Percentiles rank a stretch among this genome's conserved stretches.
phyloP scores from a whole-genome alignment of 2,329 filamentous ascomycete genomes.

The Ceratocystis diversiconidia region DNA sequence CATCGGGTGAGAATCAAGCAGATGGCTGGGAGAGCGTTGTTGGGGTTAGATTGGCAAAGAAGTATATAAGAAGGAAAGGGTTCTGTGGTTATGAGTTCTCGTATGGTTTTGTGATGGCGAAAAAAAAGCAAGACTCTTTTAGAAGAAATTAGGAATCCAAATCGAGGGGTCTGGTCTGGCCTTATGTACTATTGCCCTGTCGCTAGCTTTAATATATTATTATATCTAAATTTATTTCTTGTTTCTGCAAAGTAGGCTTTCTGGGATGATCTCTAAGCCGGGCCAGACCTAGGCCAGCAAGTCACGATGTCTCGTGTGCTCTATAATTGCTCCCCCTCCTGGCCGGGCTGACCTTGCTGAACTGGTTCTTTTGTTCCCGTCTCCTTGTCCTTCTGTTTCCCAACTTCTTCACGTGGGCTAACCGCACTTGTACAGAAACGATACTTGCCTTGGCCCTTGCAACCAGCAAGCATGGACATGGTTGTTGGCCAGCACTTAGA shows the following conservation, averaged over 20 bases:
- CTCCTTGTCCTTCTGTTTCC: neutral
- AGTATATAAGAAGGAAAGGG: neutral
- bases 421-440: neutral
- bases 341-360: neutral
- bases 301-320: slow-evolving; percentile 7
- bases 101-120: neutral
- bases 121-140: slow-evolving; percentile 3
- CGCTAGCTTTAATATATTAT: neutral
- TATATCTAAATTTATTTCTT: neutral
- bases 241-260: neutral
- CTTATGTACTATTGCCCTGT: neutral
- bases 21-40: neutral
- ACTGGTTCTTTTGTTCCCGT: neutral
- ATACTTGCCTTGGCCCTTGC: neutral
- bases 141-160: neutral
- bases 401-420: neutral
- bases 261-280: neutral
- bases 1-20: neutral
- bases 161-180: neutral
- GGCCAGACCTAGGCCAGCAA: slow-evolving; percentile 1
- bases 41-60: neutral
- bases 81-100: neutral
- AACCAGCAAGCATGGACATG: neutral
- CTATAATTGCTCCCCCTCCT: neutral
- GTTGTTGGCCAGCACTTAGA: neutral